Percentiles rank a stretch among this genome's conserved stretches.
Conservation (phyloP, 441 rosid genomes). For the Populus hybrid region DNA sequence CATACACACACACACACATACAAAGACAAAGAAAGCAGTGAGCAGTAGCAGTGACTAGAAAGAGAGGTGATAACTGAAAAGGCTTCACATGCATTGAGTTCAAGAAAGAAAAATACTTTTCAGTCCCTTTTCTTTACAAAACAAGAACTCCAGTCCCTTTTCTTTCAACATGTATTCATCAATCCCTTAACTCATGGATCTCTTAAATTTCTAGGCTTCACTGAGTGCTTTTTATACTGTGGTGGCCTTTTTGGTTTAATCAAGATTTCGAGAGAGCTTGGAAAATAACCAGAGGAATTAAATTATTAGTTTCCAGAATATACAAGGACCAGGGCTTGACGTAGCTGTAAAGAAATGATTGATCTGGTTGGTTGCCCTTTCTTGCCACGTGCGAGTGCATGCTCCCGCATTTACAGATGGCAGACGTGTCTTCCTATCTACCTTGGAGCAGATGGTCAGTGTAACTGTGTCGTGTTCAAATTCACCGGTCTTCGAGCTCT, state of each 20-base stretch:
- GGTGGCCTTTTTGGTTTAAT: no score
- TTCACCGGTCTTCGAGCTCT: conserved; percentile 18
- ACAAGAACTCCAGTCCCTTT: neutral
- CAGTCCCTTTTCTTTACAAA: neutral
- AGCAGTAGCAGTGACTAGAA: neutral
- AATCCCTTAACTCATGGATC: neutral
- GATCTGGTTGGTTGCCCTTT: conserved; percentile 14
- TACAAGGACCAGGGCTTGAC: neutral
- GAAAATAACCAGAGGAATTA: neutral
- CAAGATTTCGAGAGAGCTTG: no score
- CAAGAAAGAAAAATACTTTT: neutral
- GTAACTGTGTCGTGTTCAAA: conserved; percentile 25
- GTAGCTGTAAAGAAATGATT: neutral
- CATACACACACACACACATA: neutral
- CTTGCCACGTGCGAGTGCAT: conserved; percentile 17
- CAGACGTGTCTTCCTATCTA: neutral
- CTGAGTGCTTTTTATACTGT: no score
- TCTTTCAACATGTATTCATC: neutral
- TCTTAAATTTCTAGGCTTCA: no score
- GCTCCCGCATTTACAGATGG: conserved; percentile 20
- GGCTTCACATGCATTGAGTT: neutral
- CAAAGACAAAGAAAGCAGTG: conserved; percentile 17
- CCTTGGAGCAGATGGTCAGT: neutral
- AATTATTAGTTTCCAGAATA: no score
- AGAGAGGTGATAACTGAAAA: neutral